Evolutionary conservation across 495 filamentous ascomycete species (phyloP), one percentile per base, ranked within the genome.

Genomic region (Tuber magnatum): DNA sequence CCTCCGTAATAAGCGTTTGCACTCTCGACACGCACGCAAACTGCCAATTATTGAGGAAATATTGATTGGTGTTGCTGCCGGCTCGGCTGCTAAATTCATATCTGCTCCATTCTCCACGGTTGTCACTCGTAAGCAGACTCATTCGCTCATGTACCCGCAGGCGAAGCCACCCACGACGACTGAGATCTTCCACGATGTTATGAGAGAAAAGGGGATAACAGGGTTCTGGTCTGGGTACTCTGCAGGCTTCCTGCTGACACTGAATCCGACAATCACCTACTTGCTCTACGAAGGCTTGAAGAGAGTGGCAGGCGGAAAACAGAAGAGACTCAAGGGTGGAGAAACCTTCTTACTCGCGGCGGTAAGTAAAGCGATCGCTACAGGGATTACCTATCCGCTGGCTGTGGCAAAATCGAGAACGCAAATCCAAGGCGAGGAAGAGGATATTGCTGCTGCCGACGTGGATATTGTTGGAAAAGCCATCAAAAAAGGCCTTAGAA

Each of bases 151-250:
- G 8, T 81, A 82, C 69, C 80, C 80, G 0, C 56, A 75, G 28
- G 43, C 76, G 14, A 70, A 65, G 22, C 79, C 83, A 22, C 77
- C 82, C 0, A 87, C 84, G 32, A 87, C 90, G 3, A 83, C 85
- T 4, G 86, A 90, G 39, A 93, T 93, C 68, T 86, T 90, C 28
- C 82, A 84, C 3, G 85, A 88, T 51, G 94, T 97, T 71, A 83
- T 85, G 18, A 74, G 83, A 2, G 92, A 95, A 81, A 91, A 92
- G 80, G 94, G 94, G 0, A 71, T 94, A 12, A 80, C 82, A 35
- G 94, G 94, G 0, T 92, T 97, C 78, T 97, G 94, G 94, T 92
- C 93, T 0, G 94, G 94, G 4, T 97, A 97, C 83, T 91, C 91
- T 20, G 93, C 93, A 0, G 89, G 88, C 41, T 83, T 95, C 71